A percentile compares a stretch with the other conserved stretches of the same genome.
Conservation (phyloP, 257 asterid genomes). For the Capsicum baccatum region DNA sequence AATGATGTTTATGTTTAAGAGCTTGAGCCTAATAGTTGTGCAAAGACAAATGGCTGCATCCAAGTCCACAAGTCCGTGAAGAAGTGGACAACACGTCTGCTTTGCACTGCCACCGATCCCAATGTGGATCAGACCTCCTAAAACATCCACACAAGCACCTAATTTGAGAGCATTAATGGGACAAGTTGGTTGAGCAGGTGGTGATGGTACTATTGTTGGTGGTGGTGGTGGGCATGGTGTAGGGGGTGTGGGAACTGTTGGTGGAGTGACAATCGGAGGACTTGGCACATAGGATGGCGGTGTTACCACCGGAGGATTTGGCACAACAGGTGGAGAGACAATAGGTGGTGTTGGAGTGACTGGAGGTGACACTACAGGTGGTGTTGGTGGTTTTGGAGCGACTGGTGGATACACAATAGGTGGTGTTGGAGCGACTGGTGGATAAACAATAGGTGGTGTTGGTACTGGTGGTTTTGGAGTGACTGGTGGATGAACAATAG, state of each 20-base stretch:
- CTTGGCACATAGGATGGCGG: slow-evolving; percentile 32
- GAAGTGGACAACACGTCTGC: slow-evolving; percentile 47
- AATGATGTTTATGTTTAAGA: slow-evolving; percentile 58
- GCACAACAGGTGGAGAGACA: slow-evolving; percentile 23
- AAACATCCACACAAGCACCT: slow-evolving; percentile 38
- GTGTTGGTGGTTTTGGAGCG: background rate
- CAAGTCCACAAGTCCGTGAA: slow-evolving; percentile 36
- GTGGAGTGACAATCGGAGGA: slow-evolving; percentile 39
- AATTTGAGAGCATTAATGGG: slow-evolving; percentile 60
- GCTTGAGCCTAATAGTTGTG: slow-evolving; percentile 63
- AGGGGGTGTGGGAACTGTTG: slow-evolving; percentile 28
- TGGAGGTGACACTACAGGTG: slow-evolving; percentile 30
- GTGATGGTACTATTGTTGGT: slow-evolving; percentile 32
- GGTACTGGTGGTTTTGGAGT: slow-evolving; percentile 15
- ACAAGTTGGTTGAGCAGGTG: slow-evolving; percentile 46
- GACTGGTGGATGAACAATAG: slow-evolving; percentile 8
- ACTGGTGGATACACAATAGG: too few species aligned
- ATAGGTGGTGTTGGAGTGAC: slow-evolving; percentile 28
- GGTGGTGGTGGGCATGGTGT: slow-evolving; percentile 38
- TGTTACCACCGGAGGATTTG: slow-evolving; percentile 15
- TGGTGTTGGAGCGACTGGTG: too few species aligned
- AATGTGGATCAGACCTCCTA: slow-evolving; percentile 60
- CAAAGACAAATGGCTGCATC: slow-evolving; percentile 71
- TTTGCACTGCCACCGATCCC: slow-evolving; percentile 60
- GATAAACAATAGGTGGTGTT: background rate